Evolutionary conservation across 2,329 filamentous ascomycete genomes (phyloP).

Genomic region (Davidsoniella australis): DNA sequence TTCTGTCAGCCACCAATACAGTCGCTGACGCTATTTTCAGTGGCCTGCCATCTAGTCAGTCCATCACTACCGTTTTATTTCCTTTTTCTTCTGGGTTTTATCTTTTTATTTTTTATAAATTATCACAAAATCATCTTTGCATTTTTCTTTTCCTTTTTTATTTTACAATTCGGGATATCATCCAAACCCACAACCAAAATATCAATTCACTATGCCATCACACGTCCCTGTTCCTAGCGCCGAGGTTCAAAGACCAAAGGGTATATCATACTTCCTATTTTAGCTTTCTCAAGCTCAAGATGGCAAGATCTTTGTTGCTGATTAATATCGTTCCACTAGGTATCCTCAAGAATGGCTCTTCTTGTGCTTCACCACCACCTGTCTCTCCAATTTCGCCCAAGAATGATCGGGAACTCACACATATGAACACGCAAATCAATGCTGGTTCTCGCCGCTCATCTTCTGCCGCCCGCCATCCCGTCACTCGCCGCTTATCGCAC

Average conservation of each 20-base stretch:
- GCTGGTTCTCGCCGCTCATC: constrained; percentile 73
- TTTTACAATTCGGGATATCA: background rate
- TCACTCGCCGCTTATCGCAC: constrained; percentile 41
- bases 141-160: background rate
- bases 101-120: background rate
- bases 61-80: background rate
- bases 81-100: background rate
- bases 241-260: constrained; percentile 28
- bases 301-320: background rate
- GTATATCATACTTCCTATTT: constrained; percentile 18
- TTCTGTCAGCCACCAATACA: constrained; percentile 1
- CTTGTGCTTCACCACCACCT: constrained; percentile 34
- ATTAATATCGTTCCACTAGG: constrained; percentile 31
- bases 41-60: too few species aligned
- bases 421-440: constrained; percentile 89
- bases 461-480: constrained; percentile 28
- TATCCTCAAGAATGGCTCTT: constrained; percentile 83
- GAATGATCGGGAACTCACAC: constrained; percentile 72
- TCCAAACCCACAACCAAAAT: background rate
- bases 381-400: constrained; percentile 26
- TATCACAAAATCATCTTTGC: background rate
- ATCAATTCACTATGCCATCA: constrained; percentile 7
- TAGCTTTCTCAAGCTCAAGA: background rate
- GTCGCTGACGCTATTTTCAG: background rate
- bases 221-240: constrained; percentile 16